Evolutionary conservation across 2,329 filamentous ascomycete species (phyloP), one percentile per base, ranked within the genome.

Genomic region (Alternaria ventricosa): DNA sequence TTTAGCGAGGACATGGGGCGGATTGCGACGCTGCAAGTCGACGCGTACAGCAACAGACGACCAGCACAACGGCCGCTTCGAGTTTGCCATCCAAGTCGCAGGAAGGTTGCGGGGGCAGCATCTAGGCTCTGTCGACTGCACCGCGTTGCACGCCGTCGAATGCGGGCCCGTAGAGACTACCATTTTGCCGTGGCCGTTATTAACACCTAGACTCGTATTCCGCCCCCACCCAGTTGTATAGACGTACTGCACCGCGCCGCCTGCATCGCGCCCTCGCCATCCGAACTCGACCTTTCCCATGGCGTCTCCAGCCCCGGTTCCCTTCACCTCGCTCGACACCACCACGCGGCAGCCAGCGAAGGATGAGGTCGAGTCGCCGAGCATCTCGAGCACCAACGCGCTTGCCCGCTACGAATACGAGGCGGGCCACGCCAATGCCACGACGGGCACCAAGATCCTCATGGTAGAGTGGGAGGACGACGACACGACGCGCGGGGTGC

Each of bases 401-500:
- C 84, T 93, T 49, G 91, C 93, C 49, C 90, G 94, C 63, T 97
- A 96, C 80, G 94, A 97, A 78, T 96, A 97, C 76, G 91, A 94
- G 80, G 85, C 88, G 0, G 90, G 89, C 36, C 88, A 87, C 77
- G 91, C 89, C 54, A 92, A 93, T 73, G 64, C 64, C 56, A 70
- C 69, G 45, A 91, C 94, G 68, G 93, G 93, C 44, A 96, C 93
- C 66, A 97, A 97, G 83, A 90, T 97, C 67, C 83, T 97, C 71
- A 96, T 97, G 93, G 90, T 97, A 43, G 93, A 97, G 79, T 97
- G 94, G 94, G 89, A 92, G 76, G 88, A 90, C 56, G 86, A 87
- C 68, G 82, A 85, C 63, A 79, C 82, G 45, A 84, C 82, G 3
- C 80, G 82, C 55, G 80, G 80, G 11, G 68, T 84, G 15, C 75